Base-by-base conservation (phyloP, 768 basidiomycete species). In the Scleroderma bovista region DNA sequence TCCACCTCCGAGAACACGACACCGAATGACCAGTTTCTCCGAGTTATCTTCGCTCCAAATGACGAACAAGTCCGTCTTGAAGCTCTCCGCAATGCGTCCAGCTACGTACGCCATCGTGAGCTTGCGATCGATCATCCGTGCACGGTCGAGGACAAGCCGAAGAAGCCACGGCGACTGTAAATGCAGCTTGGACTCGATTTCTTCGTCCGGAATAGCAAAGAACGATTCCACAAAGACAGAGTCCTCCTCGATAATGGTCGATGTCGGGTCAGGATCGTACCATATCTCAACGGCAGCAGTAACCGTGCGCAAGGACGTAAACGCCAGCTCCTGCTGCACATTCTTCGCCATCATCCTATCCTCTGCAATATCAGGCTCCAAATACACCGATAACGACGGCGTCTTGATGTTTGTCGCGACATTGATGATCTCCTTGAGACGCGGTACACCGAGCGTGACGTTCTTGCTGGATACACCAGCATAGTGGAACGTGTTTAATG, bases 381-480 rank as follows among this genome's bases (percentile, higher is more conserved):
- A 79, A 66, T 92, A 95, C 39, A 99, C 92, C 22, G 84, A 86
- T n/a, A 96, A 77, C 0, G 93, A 95, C 0, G 96, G 96, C 0
- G 96, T 99, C 72, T 97, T 96, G 79, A 98, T 96, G 65, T 98
- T 94, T 17, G 87, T 89, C 0, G 96, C 96, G 51, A 98, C 94
- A 62, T 99, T 99, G 73, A 99, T 98, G 59, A 98, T 97, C 70
- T 98, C 96, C 74, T 98, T 98, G 56, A 99, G 69, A 69, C 96
- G 94, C 2, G 96, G 96, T 2, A 99, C 96, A 84, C 96, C 96
- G 51, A 98, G 90, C 0, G 96, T 99, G 44, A 99, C 96, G 70
- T 96, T 97, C 73, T 98, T 98, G 63, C 89, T 93, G n/a, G 96
- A 95, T 22, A 99, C 96, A 85, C 96, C 96, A 53, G 96, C 96